phyloP scores from a whole-genome alignment of 2,329 filamentous ascomycete species.

The Calonectria hongkongensis region DNA sequence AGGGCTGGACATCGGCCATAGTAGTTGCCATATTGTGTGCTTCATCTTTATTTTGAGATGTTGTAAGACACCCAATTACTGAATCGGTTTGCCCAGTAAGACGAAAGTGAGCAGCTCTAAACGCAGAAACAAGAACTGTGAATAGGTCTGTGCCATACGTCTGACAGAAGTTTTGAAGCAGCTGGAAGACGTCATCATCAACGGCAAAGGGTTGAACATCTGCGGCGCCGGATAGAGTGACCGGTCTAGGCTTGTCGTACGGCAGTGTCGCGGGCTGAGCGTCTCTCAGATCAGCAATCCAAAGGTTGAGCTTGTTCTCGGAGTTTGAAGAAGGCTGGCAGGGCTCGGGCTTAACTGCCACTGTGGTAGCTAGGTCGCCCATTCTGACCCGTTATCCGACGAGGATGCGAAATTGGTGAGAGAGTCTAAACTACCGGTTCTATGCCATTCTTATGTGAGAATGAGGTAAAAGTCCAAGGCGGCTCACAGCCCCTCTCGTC shows the following conservation, averaged over 20 bases:
- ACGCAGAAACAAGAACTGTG: constrained; percentile 47
- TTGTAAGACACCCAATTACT: constrained; percentile 47
- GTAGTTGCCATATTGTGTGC: constrained; percentile 46
- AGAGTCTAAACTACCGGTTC: no score
- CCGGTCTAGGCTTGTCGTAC: constrained; percentile 37
- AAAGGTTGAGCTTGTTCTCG: neutral
- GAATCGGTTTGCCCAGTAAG: constrained; percentile 49
- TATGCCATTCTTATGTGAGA: no score
- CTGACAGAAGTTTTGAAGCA: constrained; percentile 39
- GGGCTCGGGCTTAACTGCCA: no score
- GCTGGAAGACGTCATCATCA: constrained; percentile 25
- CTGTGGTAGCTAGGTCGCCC: neutral
- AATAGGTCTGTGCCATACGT: constrained; percentile 27
- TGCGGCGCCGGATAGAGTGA: constrained; percentile 37
- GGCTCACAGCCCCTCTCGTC: no score
- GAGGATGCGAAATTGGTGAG: neutral
- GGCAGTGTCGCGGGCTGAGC: constrained; percentile 39
- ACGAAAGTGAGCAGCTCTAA: constrained; percentile 51
- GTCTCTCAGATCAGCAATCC: neutral
- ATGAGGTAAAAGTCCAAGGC: no score
- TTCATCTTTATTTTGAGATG: constrained; percentile 43
- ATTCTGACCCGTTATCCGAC: neutral
- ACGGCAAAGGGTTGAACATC: constrained; percentile 33
- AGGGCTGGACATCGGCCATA: constrained; percentile 51
- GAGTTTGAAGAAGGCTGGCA: neutral